Evolutionary conservation across 495 filamentous ascomycete genomes (phyloP).

Genomic region (Xylaria palmicola): DNA sequence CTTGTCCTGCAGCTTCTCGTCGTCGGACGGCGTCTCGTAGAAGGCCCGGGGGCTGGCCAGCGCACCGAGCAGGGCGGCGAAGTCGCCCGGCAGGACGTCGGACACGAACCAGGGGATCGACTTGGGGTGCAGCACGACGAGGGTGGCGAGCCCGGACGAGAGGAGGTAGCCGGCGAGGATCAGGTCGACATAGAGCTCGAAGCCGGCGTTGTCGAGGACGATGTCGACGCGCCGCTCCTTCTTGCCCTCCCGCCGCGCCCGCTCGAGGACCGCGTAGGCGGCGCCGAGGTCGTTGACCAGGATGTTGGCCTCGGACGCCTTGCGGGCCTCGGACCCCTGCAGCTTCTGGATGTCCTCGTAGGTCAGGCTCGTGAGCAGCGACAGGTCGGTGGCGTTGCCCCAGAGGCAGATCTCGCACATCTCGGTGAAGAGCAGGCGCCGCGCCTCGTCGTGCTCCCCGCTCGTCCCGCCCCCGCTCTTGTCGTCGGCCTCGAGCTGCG

Average conservation of each 20-base stretch:
- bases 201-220: constrained; percentile 93
- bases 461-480: constrained; percentile 21
- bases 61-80: constrained; percentile 71
- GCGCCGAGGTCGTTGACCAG: constrained; percentile 75
- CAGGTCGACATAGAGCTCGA: constrained; percentile 93
- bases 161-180: constrained; percentile 88
- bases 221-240: constrained; percentile 75
- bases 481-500: constrained; percentile 47
- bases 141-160: constrained; percentile 75
- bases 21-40: constrained; percentile 69
- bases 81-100: constrained; percentile 85
- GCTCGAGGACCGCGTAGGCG: constrained; percentile 68
- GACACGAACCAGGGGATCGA: constrained; percentile 97
- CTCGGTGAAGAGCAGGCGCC: constrained; percentile 78
- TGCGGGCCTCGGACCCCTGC: constrained; percentile 82
- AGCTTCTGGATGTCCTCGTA: constrained; percentile 97
- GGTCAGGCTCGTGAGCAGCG: constrained; percentile 81
- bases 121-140: constrained; percentile 89
- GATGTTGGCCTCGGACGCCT: constrained; percentile 83
- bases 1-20: constrained; percentile 55
- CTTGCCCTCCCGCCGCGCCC: constrained; percentile 60
- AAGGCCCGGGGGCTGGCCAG: constrained; percentile 73
- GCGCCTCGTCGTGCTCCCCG: constrained; percentile 62
- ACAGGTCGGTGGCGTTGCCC: constrained; percentile 96
- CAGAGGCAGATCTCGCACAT: constrained; percentile 97